Base-by-base conservation (phyloP, 371 early-diverging fungal genomes). In the Scutellospora calospora region DNA sequence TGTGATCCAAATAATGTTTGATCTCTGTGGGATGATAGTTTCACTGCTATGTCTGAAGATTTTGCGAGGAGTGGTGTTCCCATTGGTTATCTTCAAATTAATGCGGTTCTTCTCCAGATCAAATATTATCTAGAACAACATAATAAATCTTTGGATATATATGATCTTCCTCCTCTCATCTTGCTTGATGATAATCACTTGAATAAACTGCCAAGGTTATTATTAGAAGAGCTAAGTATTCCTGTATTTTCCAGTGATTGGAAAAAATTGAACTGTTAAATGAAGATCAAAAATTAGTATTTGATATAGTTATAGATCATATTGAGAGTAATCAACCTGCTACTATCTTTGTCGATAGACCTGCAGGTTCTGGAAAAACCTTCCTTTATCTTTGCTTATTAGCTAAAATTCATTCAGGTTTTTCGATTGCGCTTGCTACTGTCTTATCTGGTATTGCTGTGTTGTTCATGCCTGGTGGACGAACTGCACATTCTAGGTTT, bases 361-460 rank as follows among this genome's bases (percentile, higher is more conserved):
- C 74, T 33, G 81, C 71, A 38, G 75, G 82, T n/a, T 29, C 52
- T 6, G 82, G 82, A 18, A 84, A 84, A 49, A 81, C 81, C 0
- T 82, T 80, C 68, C 22, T 84, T 12, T 63, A 63, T 63, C 22
- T 22, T 63, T 16, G 5, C 18, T 33, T 63, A 8, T 29, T 63
- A 29, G 29, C 31, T 29, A 63, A 63, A 16, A 29, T 63, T 8
- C 57, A 78, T 5, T 29, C 55, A 29, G 22, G 71, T 38, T 54
- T 71, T 29, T 20, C 79, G 8, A 63, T 71, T 33, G 80, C 81
- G 16, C 49, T 84, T 33, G 65, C 81, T 51, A 80, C 82, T 2
- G 84, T 85, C 0, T 81, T 83, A 0, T 82, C 80, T 22, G 84
- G 86, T 2, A 82, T 83, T 49, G 84, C 85, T 55, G 82, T 83